Evolutionary conservation across 371 early-diverging fungal species (phyloP), one percentile per base, ranked within the genome.

Genomic region (Syncephalastrum contaminatum): DNA sequence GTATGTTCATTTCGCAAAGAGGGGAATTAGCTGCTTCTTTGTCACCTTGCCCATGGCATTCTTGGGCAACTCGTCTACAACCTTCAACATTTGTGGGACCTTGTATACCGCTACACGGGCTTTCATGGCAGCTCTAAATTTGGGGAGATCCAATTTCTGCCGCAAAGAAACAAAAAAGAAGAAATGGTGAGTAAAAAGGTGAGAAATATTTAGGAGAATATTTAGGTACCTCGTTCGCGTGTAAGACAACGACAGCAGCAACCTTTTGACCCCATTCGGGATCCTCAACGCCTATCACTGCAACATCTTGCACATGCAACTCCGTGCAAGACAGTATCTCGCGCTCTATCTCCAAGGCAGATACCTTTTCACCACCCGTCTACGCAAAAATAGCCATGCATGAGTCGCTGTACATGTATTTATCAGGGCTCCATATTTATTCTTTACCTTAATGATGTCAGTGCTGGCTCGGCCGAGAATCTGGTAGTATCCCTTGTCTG

Each of bases 21-120:
- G 52, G n/a, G 55, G 61, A 20, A 68, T 51, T 43, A 90, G 66
- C 5, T 80, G 82, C 65, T 89, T 92, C 69, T 94, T 94, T 60
- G 89, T 90, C 20, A 93, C 87, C 73, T 94, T 94, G 40, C 92
- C 92, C 92, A 94, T 92, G 5, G 88, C 86, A 67, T 93, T 95
- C 48, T 88, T 81, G 24, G 94, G 95, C 51, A 94, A 64, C 53
- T 85, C 82, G 24, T 75, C 56, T 1, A 80, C 67, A 5, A 72
- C 46, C 36, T 67, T 59, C 20, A 86, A 52, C 53, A 62, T 40
- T 43, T 63, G 76, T 12, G 95, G 95, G 0, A 89, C 63, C 67
- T 93, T 92, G 67, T 92, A 92, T 27, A 72, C 72, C 3, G 93
- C 92, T 58, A 93, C 53, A 43, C 78, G 75, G 19, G 67, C 54